A percentile compares a stretch with the other conserved stretches of the same genome.
Conservation (phyloP, 169 alveolate species). For the Cryptosporidium tyzzeri region DNA sequence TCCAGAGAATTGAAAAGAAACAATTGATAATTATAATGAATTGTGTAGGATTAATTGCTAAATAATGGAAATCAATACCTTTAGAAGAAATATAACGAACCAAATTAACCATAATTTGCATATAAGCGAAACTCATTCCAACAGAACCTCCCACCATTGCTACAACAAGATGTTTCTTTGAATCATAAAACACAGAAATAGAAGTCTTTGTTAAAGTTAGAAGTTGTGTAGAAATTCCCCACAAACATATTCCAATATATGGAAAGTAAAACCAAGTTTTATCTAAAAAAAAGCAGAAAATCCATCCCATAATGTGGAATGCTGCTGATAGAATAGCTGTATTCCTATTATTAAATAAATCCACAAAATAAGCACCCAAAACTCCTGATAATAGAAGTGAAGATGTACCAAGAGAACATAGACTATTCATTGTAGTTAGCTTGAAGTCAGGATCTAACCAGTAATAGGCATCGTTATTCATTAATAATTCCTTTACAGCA, state of each 20-base stretch:
- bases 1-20: slow-evolving; percentile 29
- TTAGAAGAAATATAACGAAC: slow-evolving; percentile 10
- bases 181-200: slow-evolving; percentile 59
- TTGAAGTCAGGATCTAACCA: slow-evolving; percentile 25
- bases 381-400: slow-evolving; percentile 60
- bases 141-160: slow-evolving; percentile 74
- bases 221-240: slow-evolving; percentile 71
- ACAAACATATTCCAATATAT: slow-evolving; percentile 45
- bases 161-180: slow-evolving; percentile 48
- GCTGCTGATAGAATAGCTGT: slow-evolving; percentile 35
- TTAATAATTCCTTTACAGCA: slow-evolving; percentile 44
- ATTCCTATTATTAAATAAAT: slow-evolving; percentile 36
- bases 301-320: slow-evolving; percentile 65
- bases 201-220: slow-evolving; percentile 48
- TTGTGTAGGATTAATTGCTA: slow-evolving; percentile 29
- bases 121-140: slow-evolving; percentile 60
- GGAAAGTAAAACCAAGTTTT: slow-evolving; percentile 39
- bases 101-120: slow-evolving; percentile 48
- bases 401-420: slow-evolving; percentile 61
- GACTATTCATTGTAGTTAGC: slow-evolving; percentile 41
- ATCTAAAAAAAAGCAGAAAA: slow-evolving; percentile 59
- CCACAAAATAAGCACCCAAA: slow-evolving; percentile 48
- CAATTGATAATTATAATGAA: slow-evolving; percentile 36
- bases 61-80: background rate
- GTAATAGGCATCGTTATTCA: slow-evolving; percentile 35